Evolutionary conservation across 345 rosid genomes (phyloP).

Genomic region (Linum tenue): DNA sequence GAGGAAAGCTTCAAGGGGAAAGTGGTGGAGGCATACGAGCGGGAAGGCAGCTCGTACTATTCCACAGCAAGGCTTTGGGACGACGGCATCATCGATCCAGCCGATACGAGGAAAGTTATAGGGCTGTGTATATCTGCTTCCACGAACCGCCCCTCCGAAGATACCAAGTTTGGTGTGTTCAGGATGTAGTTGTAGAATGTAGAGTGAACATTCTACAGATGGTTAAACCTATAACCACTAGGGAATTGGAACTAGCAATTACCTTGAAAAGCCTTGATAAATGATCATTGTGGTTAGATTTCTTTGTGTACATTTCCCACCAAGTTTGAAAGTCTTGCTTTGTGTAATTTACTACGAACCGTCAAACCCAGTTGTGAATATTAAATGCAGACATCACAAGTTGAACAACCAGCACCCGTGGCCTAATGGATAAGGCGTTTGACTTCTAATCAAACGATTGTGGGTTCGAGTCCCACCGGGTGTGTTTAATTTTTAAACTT

Average conservation of each 20-base stretch:
- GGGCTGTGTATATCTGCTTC: slow-evolving; percentile 71
- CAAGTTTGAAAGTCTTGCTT: no score
- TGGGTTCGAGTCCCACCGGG: slow-evolving; percentile 88
- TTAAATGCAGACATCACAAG: no score
- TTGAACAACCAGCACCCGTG: slow-evolving; percentile 22
- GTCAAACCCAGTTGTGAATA: no score
- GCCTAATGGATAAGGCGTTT: slow-evolving; percentile 86
- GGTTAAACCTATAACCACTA: neutral
- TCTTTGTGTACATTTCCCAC: no score
- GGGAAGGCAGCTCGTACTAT: slow-evolving; percentile 71
- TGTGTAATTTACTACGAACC: no score
- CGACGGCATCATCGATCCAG: slow-evolving; percentile 91
- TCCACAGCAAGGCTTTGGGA: slow-evolving; percentile 96
- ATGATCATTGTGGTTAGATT: no score
- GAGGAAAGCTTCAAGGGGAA: slow-evolving; percentile 62
- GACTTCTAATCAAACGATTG: slow-evolving; percentile 87
- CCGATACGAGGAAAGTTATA: slow-evolving; percentile 61
- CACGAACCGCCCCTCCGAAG: slow-evolving; percentile 44
- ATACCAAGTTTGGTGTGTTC: slow-evolving; percentile 74
- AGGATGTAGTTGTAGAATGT: slow-evolving; percentile 48
- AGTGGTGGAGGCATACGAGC: slow-evolving; percentile 69
- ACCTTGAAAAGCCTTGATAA: neutral
- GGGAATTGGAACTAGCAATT: neutral
- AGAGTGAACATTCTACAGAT: neutral
- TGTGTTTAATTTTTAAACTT: neutral